phyloP scores from a whole-genome alignment of 768 basidiomycete genomes.

The Gloeophyllum trabeum region DNA sequence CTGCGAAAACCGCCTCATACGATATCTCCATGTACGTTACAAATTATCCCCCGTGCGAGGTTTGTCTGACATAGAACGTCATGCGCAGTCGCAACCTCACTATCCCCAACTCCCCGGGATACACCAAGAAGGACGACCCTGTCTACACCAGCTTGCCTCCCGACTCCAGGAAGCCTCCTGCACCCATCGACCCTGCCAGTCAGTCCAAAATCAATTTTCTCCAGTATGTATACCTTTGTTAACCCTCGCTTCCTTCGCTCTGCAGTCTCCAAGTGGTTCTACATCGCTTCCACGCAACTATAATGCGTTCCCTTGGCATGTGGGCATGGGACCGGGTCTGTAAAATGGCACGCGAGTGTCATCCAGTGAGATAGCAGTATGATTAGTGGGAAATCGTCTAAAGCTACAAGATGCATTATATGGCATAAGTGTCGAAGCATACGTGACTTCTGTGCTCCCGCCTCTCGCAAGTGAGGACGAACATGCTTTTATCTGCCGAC shows the following conservation, averaged over 20 bases:
- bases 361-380: too few species aligned
- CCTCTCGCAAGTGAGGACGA: too few species aligned
- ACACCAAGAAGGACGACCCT: conserved; percentile 49
- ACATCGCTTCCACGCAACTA: conserved; percentile 83
- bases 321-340: too few species aligned
- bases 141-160: conserved; percentile 55
- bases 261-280: conserved; percentile 92
- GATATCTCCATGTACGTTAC: conserved; percentile 78
- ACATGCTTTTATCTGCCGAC: too few species aligned
- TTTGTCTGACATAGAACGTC: neutral
- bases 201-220: conserved; percentile 16
- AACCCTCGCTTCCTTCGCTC: too few species aligned
- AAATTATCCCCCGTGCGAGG: neutral
- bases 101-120: conserved; percentile 61
- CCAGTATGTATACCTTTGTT: conserved; percentile 1
- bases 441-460: too few species aligned
- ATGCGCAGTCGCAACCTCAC: conserved; percentile 73
- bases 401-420: too few species aligned
- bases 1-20: conserved; percentile 59
- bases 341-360: too few species aligned
- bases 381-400: too few species aligned
- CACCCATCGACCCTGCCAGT: conserved; percentile 87
- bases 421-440: too few species aligned
- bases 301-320: too few species aligned
- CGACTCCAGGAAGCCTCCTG: conserved; percentile 77